Conservation (phyloP, 176 grass and related monocot species). For the Canna indica region DNA sequence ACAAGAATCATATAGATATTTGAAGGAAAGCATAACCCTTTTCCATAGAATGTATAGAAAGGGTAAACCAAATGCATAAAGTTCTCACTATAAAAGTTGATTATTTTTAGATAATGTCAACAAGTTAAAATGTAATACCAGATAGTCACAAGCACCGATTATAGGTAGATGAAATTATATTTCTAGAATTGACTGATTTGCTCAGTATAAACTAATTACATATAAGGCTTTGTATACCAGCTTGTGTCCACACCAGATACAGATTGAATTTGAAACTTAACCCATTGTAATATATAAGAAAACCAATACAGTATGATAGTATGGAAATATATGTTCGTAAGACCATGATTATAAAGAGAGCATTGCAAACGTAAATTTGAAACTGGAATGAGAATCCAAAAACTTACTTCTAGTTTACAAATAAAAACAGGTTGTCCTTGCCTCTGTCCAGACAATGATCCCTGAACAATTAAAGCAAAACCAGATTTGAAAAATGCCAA, state of each 20-base stretch:
- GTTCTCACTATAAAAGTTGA: no score
- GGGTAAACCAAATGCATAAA: no score
- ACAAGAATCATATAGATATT: no score
- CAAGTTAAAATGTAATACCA: no score
- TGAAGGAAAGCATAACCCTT: no score
- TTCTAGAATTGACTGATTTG: no score
- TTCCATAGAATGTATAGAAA: no score
- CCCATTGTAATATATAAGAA: neutral
- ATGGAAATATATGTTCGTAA: neutral
- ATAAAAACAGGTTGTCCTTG: constrained; percentile 95
- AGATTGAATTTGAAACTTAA: neutral
- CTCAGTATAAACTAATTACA: neutral
- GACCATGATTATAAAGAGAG: neutral
- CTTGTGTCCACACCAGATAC: neutral
- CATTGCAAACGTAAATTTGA: neutral
- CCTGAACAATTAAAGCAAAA: constrained; percentile 40
- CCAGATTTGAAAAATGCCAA: neutral
- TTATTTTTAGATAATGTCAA: no score
- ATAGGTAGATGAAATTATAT: no score
- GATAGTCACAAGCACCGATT: no score
- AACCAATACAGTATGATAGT: neutral
- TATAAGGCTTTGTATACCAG: neutral
- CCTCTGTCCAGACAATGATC: constrained; percentile 88
- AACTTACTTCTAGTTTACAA: constrained; percentile 99
- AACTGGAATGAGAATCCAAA: constrained; percentile 16